Percentiles rank a stretch among this genome's conserved stretches.
Evolutionary conservation across 495 filamentous ascomycete genomes (phyloP).

Genomic region (Pseudevernia furfuracea): DNA sequence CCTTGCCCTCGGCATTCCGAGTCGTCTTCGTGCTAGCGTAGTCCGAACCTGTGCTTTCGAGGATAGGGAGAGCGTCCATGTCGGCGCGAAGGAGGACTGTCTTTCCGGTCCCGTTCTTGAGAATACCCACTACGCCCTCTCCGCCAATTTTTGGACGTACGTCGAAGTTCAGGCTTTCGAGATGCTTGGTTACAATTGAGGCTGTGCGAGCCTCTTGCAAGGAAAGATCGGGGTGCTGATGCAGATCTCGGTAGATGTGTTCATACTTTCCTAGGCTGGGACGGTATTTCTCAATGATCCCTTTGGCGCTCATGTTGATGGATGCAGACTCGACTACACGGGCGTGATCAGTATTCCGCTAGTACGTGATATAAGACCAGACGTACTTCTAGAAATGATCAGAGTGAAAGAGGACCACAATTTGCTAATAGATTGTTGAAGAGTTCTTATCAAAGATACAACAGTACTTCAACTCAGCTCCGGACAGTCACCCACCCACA

Average conservation of each 20-base stretch:
- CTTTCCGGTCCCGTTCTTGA: constrained; percentile 47
- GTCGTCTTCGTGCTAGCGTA: constrained; percentile 45
- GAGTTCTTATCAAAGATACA: no score
- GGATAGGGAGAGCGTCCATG: constrained; percentile 53
- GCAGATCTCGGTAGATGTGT: background rate
- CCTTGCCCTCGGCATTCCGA: constrained; percentile 38
- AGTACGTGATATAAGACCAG: no score
- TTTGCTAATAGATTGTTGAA: no score
- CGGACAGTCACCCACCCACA: no score
- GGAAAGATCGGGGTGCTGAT: background rate
- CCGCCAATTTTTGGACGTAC: constrained; percentile 26
- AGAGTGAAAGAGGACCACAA: no score
- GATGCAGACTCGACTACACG: no score
- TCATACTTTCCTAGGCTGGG: background rate
- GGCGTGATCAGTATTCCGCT: no score
- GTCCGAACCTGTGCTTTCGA: constrained; percentile 47
- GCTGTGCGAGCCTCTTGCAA: background rate
- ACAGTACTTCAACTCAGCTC: no score
- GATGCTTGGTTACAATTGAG: background rate
- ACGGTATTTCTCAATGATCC: background rate
- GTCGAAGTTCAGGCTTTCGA: background rate
- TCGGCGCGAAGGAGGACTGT: constrained; percentile 53
- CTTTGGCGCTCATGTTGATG: no score
- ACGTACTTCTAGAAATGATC: no score
- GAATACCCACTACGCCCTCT: constrained; percentile 46